A percentile compares a stretch with the other conserved stretches of the same genome.
phyloP scores from a whole-genome alignment of 2,329 filamentous ascomycete genomes.

The Alternaria conjuncta region DNA sequence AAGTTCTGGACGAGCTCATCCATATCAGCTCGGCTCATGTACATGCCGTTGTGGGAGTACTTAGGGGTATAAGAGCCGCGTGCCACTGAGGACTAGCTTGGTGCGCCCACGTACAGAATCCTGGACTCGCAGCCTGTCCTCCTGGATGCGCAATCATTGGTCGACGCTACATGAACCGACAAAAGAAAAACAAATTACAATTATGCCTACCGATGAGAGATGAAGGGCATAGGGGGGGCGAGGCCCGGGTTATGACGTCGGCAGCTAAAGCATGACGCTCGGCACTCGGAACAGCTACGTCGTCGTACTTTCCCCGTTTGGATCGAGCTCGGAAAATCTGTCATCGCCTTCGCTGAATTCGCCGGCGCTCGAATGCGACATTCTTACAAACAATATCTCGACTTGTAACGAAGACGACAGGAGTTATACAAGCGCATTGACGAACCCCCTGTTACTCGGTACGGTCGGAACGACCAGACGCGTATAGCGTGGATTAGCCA shows the following conservation, averaged over 20 bases:
- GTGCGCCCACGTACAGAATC: background rate
- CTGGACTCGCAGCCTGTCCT: background rate
- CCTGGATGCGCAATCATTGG: background rate
- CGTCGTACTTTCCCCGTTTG: slow-evolving; percentile 6
- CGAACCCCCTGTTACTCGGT: background rate
- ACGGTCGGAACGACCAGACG: slow-evolving; percentile 1
- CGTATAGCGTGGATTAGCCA: background rate
- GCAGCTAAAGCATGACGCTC: background rate
- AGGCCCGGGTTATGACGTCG: background rate
- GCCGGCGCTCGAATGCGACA: background rate
- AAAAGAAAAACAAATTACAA: background rate
- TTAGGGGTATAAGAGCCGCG: background rate
- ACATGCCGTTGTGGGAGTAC: background rate
- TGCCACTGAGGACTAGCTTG: background rate
- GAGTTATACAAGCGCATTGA: background rate
- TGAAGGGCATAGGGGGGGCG: background rate
- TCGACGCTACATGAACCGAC: background rate
- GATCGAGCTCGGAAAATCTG: slow-evolving; percentile 11
- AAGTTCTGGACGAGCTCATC: background rate
- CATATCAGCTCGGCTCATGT: background rate
- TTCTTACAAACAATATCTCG: background rate
- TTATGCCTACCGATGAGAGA: background rate
- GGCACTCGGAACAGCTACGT: slow-evolving; percentile 6
- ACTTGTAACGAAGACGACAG: background rate
- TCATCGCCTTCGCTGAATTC: background rate